phyloP scores from a whole-genome alignment of 305 asterid genomes.

The Fraxinus ornus region DNA sequence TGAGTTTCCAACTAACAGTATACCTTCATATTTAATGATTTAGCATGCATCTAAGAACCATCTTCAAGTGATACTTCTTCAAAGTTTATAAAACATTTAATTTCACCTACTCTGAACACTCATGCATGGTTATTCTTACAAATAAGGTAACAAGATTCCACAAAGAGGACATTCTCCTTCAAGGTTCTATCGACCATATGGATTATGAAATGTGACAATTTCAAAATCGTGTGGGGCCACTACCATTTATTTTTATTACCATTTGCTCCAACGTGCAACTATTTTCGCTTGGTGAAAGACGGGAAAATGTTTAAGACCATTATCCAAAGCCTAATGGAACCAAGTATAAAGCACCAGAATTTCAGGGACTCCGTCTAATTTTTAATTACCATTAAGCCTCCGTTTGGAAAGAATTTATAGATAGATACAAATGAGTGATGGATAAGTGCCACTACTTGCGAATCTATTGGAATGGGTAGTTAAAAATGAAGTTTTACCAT shows the following conservation, averaged over 20 bases:
- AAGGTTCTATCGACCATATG: background rate
- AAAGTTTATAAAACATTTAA: background rate
- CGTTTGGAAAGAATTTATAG: background rate
- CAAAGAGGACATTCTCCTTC: background rate
- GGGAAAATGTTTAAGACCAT: slow-evolving; percentile 7
- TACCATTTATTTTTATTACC: background rate
- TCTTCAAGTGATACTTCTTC: background rate
- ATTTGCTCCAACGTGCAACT: background rate
- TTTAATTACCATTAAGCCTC: background rate
- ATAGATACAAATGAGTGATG: background rate
- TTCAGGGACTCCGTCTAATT: background rate
- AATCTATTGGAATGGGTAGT: background rate
- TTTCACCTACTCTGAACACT: background rate
- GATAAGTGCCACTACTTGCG: background rate
- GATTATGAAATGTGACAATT: background rate
- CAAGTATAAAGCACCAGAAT: slow-evolving; percentile 14
- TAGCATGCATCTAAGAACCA: background rate
- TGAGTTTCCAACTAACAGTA: slow-evolving; percentile 3
- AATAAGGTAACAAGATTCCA: background rate
- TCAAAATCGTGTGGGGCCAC: background rate
- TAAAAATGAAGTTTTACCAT: background rate
- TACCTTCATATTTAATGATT: background rate
- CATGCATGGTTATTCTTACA: background rate
- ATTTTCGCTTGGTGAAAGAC: slow-evolving; percentile 4
- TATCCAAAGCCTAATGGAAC: slow-evolving; percentile 16